Evolutionary conservation across 2,329 filamentous ascomycete genomes (phyloP).

Genomic region (Salinomyces thailandicus): DNA sequence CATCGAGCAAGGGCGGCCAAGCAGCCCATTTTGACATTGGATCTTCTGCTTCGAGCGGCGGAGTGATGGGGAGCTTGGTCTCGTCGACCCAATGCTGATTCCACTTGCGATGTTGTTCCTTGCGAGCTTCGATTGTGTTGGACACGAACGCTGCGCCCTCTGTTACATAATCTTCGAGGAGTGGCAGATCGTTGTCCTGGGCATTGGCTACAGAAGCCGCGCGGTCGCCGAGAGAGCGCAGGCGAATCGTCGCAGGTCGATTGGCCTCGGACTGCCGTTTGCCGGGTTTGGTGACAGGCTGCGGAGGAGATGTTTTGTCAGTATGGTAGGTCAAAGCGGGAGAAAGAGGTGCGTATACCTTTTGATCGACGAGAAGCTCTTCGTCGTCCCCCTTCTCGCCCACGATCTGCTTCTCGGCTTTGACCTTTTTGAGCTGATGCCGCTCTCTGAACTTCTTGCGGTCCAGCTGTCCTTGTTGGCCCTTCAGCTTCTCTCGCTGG

Average conservation of each 20-base stretch:
- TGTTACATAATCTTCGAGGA: conserved; percentile 63
- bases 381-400: conserved; percentile 86
- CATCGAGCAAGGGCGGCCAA: conserved; percentile 12
- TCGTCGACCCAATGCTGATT: conserved; percentile 83
- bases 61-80: conserved; percentile 74
- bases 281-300: conserved; percentile 39
- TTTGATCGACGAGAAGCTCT: conserved; percentile 79
- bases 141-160: conserved; percentile 76
- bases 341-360: conserved; percentile 46
- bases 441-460: conserved; percentile 74
- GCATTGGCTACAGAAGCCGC: conserved; percentile 30
- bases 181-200: conserved; percentile 67
- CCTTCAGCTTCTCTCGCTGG: conserved; percentile 68
- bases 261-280: conserved; percentile 48
- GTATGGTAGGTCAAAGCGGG: conserved; percentile 5
- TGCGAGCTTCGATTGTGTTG: conserved; percentile 73
- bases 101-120: conserved; percentile 82
- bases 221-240: conserved; percentile 51
- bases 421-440: conserved; percentile 71
- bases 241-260: conserved; percentile 46
- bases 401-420: conserved; percentile 69
- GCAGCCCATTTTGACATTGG: conserved; percentile 18
- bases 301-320: conserved; percentile 17
- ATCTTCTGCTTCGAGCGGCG: conserved; percentile 49
- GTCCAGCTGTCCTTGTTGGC: conserved; percentile 65